A percentile compares a stretch with the other conserved stretches of the same genome.
These are phyloP conservation scores for Sporobolomyces phaffii DNA, from an alignment of 768 basidiomycete species.

Conservation along the genomic window DNA sequence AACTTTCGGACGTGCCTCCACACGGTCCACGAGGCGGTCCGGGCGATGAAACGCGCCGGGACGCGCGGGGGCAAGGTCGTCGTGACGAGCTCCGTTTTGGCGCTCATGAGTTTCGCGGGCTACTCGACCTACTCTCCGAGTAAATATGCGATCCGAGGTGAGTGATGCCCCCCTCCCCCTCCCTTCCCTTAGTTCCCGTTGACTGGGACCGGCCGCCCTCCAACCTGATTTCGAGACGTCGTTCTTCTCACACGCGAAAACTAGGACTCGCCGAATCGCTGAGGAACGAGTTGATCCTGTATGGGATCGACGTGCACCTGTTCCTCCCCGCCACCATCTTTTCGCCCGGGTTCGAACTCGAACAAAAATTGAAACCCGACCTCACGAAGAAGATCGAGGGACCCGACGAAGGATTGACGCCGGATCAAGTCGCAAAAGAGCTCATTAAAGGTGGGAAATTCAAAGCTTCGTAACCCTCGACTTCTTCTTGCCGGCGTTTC, in stretches of 20 bases:
- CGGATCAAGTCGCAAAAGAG: conserved; percentile 59
- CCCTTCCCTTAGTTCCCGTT: too few relatives aligned
- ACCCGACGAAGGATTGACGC: conserved; percentile 58
- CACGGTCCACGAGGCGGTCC: conserved; percentile 60
- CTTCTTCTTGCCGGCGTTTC: too few relatives aligned
- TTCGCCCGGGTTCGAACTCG: conserved; percentile 64
- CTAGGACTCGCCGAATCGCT: conserved; percentile 82
- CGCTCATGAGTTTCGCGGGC: conserved; percentile 69
- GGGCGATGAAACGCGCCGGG: conserved; percentile 58
- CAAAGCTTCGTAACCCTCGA: too few relatives aligned
- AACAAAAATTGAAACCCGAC: conserved; percentile 69
- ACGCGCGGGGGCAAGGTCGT: conserved; percentile 67
- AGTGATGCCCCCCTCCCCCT: conserved; percentile 32
- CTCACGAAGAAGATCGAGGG: conserved; percentile 72
- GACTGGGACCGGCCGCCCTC: too few relatives aligned
- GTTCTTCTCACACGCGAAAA: too few relatives aligned
- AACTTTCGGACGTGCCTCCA: conserved; percentile 58
- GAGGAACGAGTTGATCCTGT: conserved; percentile 69
- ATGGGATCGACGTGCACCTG: conserved; percentile 69
- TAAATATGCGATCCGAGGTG: conserved; percentile 80
- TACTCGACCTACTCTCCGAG: conserved; percentile 74
- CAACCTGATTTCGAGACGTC: too few relatives aligned
- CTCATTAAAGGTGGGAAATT: conserved; percentile 56
- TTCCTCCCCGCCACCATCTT: conserved; percentile 78
- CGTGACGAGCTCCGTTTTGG: conserved; percentile 62